A percentile compares a stretch with the other conserved stretches of the same genome.
Evolutionary conservation across 139 green algal genomes (phyloP).

Genomic region (Raphidocelis subcapitata): DNA sequence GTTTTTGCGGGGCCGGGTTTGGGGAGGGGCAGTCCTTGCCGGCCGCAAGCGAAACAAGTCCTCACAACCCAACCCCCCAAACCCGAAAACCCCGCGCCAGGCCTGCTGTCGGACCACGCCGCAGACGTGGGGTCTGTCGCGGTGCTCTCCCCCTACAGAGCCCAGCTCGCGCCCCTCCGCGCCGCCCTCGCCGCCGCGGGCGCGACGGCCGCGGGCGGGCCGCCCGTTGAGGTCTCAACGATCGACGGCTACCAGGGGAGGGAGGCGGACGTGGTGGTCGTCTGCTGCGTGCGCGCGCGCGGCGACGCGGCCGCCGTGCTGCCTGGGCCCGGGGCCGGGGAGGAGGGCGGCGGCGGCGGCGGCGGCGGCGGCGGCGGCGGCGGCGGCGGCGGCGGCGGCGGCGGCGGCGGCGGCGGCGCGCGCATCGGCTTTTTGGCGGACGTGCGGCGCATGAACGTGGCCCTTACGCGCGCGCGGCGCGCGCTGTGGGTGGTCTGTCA

Average conservation of each 20-base stretch:
- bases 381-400: background rate
- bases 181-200: conserved; percentile 16
- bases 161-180: conserved; percentile 45
- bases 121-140: conserved; percentile 37
- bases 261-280: conserved; percentile 70
- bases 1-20: no score
- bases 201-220: conserved; percentile 5
- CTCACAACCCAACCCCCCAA: background rate
- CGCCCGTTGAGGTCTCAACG: conserved; percentile 47
- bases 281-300: conserved; percentile 60
- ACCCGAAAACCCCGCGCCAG: conserved; percentile 13
- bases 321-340: background rate
- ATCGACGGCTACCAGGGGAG: conserved; percentile 71
- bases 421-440: conserved; percentile 69
- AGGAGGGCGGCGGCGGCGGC: background rate
- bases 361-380: background rate
- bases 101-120: conserved; percentile 22
- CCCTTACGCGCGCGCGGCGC: conserved; percentile 57
- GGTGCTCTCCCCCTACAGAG: conserved; percentile 63
- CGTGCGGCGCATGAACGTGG: conserved; percentile 76
- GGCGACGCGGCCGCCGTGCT: background rate
- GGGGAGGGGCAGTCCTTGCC: no score
- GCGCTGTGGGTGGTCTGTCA: conserved; percentile 69
- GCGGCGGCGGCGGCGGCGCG: background rate
- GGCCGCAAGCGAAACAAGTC: no score